Base-by-base conservation (phyloP, 345 rosid genomes). In the Erodium maritimum region DNA sequence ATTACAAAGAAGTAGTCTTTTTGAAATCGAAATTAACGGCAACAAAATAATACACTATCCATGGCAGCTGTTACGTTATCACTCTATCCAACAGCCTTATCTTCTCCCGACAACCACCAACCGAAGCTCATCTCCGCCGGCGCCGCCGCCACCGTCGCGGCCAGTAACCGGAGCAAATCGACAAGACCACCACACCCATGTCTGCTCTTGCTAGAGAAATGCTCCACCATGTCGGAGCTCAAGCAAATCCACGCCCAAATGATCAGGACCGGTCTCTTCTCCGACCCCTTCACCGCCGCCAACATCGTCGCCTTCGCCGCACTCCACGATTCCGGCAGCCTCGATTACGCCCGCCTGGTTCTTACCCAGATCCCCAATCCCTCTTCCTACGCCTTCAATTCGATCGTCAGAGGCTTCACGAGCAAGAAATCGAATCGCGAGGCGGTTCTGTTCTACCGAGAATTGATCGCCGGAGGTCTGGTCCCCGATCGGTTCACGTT, bases 401-500 rank as follows among this genome's bases (percentile, higher is more conserved):
- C 73, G 51, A 65, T 83, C 75, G 77, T 85, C 59, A 85, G 81
- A 79, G 86, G 79, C 3, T 68, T 71, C 55, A 78, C 76, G 0
- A 83, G 75, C 59, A 52, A 58, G 16, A 77, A 75, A n/a, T 56
- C 60, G 37, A 73, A 62, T n/a, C 52, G 62, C 29, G 75, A 72
- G 58, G 82, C 75, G n/a, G 62, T 85, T 24, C 57, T 66, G 54
- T 58, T 80, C 54, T 85, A 83, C 60, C 42, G 52, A 51, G 71
- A 74, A 52, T 59, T 83, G 66, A 73, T 85, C 61, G 76, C 66
- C 60, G 70, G 71, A 20, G 86, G 80, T 23, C 52, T 88, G 67
- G 70, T 66, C 66, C 90, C 94, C 5, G 96, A 88, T 71, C 81
- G 76, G 77, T 88, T 80, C 63, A 88, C 94, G 0, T 81, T 80